phyloP scores from a whole-genome alignment of 805 yeast species.

The Scheffersomyces lignosus region DNA sequence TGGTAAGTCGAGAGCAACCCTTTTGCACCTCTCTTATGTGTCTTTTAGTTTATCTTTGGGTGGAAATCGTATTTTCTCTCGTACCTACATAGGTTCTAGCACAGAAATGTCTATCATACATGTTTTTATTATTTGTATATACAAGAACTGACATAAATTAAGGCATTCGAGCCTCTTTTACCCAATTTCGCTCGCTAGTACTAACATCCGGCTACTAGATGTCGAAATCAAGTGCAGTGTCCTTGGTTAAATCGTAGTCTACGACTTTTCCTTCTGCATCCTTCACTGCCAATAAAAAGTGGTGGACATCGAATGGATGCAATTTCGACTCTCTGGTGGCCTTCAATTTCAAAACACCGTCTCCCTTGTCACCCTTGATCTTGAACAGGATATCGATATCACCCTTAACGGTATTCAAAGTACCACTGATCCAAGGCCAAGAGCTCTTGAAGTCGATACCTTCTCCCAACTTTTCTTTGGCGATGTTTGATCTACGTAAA shows the following conservation, averaged over 20 bases:
- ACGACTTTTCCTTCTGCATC: slow-evolving; percentile 4
- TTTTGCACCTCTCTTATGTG: too few species aligned
- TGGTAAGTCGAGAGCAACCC: too few species aligned
- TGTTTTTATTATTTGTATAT: too few species aligned
- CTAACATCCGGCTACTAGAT: slow-evolving; percentile 17
- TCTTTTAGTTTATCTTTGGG: too few species aligned
- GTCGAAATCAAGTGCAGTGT: slow-evolving; percentile 28
- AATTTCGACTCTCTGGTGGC: slow-evolving; percentile 67
- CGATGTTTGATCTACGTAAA: slow-evolving; percentile 69
- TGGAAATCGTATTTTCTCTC: too few species aligned
- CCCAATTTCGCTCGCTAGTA: too few species aligned
- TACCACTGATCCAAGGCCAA: slow-evolving; percentile 90
- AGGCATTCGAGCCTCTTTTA: too few species aligned
- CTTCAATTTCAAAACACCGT: slow-evolving; percentile 58
- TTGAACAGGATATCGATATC: slow-evolving; percentile 69
- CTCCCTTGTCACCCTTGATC: slow-evolving; percentile 64
- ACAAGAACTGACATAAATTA: too few species aligned
- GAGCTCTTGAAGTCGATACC: slow-evolving; percentile 71
- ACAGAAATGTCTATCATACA: too few species aligned
- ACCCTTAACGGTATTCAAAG: slow-evolving; percentile 80
- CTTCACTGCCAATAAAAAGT: slow-evolving; percentile 26
- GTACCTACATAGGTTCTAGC: too few species aligned
- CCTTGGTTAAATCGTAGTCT: slow-evolving; percentile 27
- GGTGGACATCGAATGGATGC: slow-evolving; percentile 43
- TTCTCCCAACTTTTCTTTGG: slow-evolving; percentile 66